Percentiles rank a stretch among this genome's conserved stretches.
Conservation (phyloP, 2,329 filamentous ascomycete genomes). For the Elsinoe necatrix region DNA sequence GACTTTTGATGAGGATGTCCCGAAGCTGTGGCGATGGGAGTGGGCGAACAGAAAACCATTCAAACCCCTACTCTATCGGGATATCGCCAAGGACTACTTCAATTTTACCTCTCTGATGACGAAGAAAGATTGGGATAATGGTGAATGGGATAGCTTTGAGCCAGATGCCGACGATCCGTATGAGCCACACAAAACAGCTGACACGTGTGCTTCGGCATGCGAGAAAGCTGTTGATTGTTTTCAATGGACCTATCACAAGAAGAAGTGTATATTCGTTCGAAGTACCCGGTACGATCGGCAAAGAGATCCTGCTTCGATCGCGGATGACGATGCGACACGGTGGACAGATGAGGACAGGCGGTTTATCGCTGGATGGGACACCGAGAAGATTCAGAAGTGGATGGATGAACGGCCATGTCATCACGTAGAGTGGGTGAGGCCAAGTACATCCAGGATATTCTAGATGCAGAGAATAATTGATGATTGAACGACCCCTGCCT, state of each 20-base stretch:
- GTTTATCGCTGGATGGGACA: constrained; percentile 33
- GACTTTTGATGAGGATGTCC: constrained; percentile 41
- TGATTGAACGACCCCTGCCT: neutral
- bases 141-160: constrained; percentile 27
- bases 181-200: constrained; percentile 27
- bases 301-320: constrained; percentile 24
- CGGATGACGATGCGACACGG: constrained; percentile 13
- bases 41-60: constrained; percentile 27
- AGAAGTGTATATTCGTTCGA: constrained; percentile 22
- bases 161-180: constrained; percentile 24
- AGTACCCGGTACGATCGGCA: constrained; percentile 32
- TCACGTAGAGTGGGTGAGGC: constrained; percentile 33
- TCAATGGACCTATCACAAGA: constrained; percentile 29
- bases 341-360: constrained; percentile 31
- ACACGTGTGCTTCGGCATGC: constrained; percentile 40
- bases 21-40: constrained; percentile 42
- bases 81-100: constrained; percentile 27
- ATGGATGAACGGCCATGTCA: constrained; percentile 31
- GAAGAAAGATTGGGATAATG: constrained; percentile 31
- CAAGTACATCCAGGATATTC: constrained; percentile 24
- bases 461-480: neutral
- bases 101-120: constrained; percentile 21
- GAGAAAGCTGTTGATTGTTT: constrained; percentile 29
- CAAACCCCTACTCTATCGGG: constrained; percentile 24
- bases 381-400: constrained; percentile 30